Percentiles rank a stretch among this genome's conserved stretches.
Conservation (phyloP, 331 rosid species). For the Telfairia occidentalis region DNA sequence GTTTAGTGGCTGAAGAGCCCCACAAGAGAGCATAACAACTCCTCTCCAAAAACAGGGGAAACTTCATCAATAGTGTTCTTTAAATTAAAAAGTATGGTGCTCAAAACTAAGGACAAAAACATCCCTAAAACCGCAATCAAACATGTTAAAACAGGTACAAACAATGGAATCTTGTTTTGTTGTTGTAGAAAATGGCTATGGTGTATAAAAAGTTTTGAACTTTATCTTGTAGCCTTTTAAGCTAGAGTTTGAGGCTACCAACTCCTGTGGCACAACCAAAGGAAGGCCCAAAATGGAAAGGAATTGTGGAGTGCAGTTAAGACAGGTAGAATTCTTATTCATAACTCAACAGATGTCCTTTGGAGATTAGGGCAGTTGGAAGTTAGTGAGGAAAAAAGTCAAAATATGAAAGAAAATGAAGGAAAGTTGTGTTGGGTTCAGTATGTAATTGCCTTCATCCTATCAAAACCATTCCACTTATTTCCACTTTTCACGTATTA, state of each 20-base stretch:
- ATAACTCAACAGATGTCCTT: neutral
- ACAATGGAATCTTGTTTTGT: neutral
- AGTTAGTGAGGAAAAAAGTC: neutral
- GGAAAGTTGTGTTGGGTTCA: neutral
- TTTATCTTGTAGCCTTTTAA: neutral
- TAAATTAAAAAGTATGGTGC: neutral
- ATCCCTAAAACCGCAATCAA: neutral
- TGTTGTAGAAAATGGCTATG: neutral
- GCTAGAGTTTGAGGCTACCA: neutral
- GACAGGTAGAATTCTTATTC: neutral
- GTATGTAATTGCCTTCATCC: neutral
- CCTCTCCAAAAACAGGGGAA: slow-evolving; percentile 8
- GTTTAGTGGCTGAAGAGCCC: slow-evolving; percentile 5
- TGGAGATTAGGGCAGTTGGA: neutral
- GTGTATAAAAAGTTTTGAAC: neutral
- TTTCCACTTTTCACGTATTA: too few species aligned
- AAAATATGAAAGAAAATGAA: neutral
- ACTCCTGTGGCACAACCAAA: neutral
- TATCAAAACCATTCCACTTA: neutral
- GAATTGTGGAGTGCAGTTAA: neutral
- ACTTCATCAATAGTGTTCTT: neutral
- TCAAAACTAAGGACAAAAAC: neutral
- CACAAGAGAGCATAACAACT: slow-evolving; percentile 8
- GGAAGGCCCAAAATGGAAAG: neutral
- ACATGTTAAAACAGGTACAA: neutral